These are phyloP conservation scores for Zygotorulaspora danielsina DNA, from an alignment of 805 yeast species.

Conservation along the genomic window DNA sequence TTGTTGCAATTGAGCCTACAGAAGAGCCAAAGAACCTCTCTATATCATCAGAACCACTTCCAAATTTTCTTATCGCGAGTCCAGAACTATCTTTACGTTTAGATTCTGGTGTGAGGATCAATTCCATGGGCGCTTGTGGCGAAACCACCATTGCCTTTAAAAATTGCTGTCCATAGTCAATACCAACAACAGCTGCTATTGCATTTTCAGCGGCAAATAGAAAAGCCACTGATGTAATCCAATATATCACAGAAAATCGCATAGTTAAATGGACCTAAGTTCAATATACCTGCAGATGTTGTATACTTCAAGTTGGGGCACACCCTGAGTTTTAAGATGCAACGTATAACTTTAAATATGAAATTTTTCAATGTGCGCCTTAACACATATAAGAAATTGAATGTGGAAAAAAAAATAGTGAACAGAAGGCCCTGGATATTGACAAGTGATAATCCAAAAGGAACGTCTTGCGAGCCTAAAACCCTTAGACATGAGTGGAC, in stretches of 20 bases:
- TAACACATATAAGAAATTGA: neutral
- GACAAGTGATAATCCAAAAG: no score
- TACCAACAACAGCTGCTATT: conserved; percentile 68
- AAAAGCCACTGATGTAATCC: conserved; percentile 5
- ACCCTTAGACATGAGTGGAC: conserved; percentile 10
- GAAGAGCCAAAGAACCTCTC: conserved; percentile 77
- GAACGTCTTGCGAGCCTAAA: no score
- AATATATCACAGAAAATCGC: conserved; percentile 9
- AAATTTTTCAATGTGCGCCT: neutral
- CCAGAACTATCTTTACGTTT: conserved; percentile 87
- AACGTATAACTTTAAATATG: neutral
- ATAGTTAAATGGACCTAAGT: conserved; percentile 4
- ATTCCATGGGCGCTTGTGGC: conserved; percentile 83
- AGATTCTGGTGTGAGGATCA: conserved; percentile 84
- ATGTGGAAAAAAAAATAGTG: neutral
- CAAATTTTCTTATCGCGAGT: conserved; percentile 51
- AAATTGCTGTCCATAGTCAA: conserved; percentile 85
- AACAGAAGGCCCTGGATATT: no score
- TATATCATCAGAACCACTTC: conserved; percentile 40
- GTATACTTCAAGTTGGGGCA: neutral
- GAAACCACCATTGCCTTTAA: conserved; percentile 86
- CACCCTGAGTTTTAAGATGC: neutral
- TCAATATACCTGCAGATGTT: neutral
- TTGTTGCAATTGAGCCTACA: conserved; percentile 62
- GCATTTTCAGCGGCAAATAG: conserved; percentile 17